A percentile compares a stretch with the other conserved stretches of the same genome.
These are phyloP conservation scores for Ustilago shanxiensis DNA, from an alignment of 1,284 basidiomycete species.

Conservation along the genomic window DNA sequence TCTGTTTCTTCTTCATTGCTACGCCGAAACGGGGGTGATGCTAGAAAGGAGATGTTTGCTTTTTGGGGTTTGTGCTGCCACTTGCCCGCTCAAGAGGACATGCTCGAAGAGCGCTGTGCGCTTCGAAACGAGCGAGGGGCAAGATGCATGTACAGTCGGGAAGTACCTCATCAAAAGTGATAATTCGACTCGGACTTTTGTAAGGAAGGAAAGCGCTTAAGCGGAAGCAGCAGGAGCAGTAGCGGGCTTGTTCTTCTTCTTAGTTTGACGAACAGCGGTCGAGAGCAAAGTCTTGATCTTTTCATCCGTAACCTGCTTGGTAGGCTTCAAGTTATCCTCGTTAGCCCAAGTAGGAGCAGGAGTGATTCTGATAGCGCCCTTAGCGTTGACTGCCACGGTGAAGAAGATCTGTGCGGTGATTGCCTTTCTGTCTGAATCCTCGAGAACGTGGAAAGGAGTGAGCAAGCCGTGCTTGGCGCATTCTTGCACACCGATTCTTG, in stretches of 20 bases:
- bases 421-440: constrained; percentile 58
- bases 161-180: background rate
- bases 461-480: constrained; percentile 91
- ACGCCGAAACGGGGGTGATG: background rate
- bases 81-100: background rate
- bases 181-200: background rate
- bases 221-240: constrained; percentile 32
- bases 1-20: constrained; percentile 19
- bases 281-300: constrained; percentile 78
- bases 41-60: background rate
- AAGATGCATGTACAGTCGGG: background rate
- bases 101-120: too few species aligned
- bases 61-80: background rate
- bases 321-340: constrained; percentile 88
- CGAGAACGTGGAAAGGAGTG: constrained; percentile 84
- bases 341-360: constrained; percentile 92
- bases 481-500: constrained; percentile 94
- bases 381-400: constrained; percentile 88
- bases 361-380: constrained; percentile 80
- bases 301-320: constrained; percentile 69
- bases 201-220: constrained; percentile 5
- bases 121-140: too few species aligned
- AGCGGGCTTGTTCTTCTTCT: constrained; percentile 81
- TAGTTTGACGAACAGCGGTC: constrained; percentile 85
- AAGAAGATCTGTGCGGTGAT: constrained; percentile 88